Conservation (phyloP, 164 flowering plant species). For the Chloranthus sessilifolius region DNA sequence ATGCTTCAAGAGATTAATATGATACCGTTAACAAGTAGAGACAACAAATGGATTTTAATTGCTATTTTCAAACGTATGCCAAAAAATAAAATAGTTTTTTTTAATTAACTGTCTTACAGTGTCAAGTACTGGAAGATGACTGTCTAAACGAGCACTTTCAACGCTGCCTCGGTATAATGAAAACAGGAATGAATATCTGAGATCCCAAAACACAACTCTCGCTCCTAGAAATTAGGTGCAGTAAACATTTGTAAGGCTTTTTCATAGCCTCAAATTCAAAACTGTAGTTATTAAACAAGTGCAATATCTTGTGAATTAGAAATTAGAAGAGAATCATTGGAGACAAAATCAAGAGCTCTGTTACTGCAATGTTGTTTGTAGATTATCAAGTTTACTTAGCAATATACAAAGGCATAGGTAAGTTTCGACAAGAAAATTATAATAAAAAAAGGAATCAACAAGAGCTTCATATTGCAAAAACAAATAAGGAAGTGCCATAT, state of each 20-base stretch:
- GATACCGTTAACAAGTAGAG: background rate
- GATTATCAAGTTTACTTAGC: too few relatives aligned
- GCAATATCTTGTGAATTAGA: too few relatives aligned
- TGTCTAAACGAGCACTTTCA: constrained; percentile 61
- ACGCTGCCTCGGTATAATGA: constrained; percentile 61
- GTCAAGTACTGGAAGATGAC: constrained; percentile 56
- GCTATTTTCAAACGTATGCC: background rate
- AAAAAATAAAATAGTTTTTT: background rate
- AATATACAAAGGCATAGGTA: too few relatives aligned
- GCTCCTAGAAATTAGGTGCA: constrained; percentile 38
- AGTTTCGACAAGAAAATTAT: too few relatives aligned
- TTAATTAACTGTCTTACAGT: constrained; percentile 40
- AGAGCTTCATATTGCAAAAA: too few relatives aligned
- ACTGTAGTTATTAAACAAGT: too few relatives aligned
- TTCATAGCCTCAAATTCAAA: background rate
- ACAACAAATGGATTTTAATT: background rate
- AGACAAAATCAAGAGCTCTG: too few relatives aligned
- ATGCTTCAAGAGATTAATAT: background rate
- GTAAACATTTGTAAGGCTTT: background rate
- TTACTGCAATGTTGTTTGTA: too few relatives aligned
- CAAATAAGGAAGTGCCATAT: too few relatives aligned
- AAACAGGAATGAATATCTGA: constrained; percentile 54
- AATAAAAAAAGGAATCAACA: too few relatives aligned
- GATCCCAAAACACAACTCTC: constrained; percentile 73
- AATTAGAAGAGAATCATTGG: too few relatives aligned